Evolutionary conservation across 108 stramenopile genomes (phyloP), one percentile per base, ranked within the genome.

Genomic region (Nitzschia palea): DNA sequence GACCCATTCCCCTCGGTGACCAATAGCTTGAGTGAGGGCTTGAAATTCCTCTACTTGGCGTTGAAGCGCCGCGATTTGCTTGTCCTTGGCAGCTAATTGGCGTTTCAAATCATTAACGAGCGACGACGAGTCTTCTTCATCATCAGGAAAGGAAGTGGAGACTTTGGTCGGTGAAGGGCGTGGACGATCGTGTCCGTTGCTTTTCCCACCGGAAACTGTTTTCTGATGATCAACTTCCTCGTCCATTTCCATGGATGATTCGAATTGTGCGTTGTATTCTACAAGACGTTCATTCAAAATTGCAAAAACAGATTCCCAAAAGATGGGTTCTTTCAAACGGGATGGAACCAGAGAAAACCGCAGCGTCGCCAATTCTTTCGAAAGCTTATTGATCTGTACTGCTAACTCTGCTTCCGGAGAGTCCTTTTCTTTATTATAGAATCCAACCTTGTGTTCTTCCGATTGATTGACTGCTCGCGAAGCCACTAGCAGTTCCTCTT

Each of bases 1-100:
- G 33, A 70, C 68, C 89, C 86, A 87, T 48, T 57, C 42, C 12
- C 89, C 86, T 32, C 59, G 71, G 43, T 87, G 86, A 4, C 48
- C 51, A 32, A 23, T n/a, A 2, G 29, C 4, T 52, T 33, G 29
- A 14, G 18, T 18, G 2, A 34, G 44, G 18, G 64, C 51, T 45
- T 70, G 31, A 0, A 67, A 37, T 35, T 61, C 50, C 17, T 44
- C 35, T 0, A 59, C 14, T 55, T 64, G 60, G 20, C 31, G 10
- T 44, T 60, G 45, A 0, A 71, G 36, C 10, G 29, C 23, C 25
- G 37, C 35, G 55, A 71, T 71, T 44, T 63, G 51, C 6, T 17
- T 8, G 23, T 68, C 67, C 34, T 65, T 65, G 14, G 18, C 33
- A 5, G 44, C 44, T 5, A 63, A 10, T 65, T 53, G 48, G 20